These are phyloP conservation scores for Ogataea corticis DNA, from an alignment of 805 yeast species.

Conservation along the genomic window DNA sequence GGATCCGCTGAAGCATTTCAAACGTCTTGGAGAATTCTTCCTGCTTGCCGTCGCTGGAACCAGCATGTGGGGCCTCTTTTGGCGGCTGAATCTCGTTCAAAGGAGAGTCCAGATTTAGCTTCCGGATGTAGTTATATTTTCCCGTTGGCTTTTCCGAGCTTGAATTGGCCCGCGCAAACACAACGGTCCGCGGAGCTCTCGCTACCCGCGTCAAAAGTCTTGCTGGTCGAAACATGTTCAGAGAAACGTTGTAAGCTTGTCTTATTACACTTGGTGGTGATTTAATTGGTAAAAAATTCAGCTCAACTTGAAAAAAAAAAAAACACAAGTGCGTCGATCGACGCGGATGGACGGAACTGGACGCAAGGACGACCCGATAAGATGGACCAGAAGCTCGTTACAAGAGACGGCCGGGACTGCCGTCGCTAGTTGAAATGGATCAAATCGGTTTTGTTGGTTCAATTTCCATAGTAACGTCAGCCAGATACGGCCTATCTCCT, in stretches of 20 bases:
- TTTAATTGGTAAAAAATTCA: too few species aligned
- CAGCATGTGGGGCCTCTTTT: not conserved
- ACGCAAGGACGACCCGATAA: too few species aligned
- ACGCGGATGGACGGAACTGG: not conserved
- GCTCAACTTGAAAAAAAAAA: not conserved
- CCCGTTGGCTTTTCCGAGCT: not conserved
- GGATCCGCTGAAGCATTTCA: slow-evolving; percentile 45
- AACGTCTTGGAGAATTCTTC: slow-evolving; percentile 26
- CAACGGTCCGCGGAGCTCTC: not conserved
- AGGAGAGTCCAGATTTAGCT: slow-evolving; percentile 4
- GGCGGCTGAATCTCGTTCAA: not conserved
- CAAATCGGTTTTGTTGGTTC: too few species aligned
- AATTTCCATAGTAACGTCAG: too few species aligned
- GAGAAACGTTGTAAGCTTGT: too few species aligned
- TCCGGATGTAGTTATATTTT: slow-evolving; percentile 4
- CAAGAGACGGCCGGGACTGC: too few species aligned
- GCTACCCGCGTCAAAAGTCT: too few species aligned
- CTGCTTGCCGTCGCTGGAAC: slow-evolving; percentile 4
- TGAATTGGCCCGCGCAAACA: not conserved
- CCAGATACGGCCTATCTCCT: too few species aligned
- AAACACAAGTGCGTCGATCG: not conserved
- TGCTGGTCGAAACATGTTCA: too few species aligned
- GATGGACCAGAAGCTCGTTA: too few species aligned
- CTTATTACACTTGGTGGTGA: too few species aligned
- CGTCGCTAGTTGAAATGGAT: too few species aligned